phyloP scores from a whole-genome alignment of 1,284 basidiomycete genomes.

The Ustanciosporium gigantosporum region DNA sequence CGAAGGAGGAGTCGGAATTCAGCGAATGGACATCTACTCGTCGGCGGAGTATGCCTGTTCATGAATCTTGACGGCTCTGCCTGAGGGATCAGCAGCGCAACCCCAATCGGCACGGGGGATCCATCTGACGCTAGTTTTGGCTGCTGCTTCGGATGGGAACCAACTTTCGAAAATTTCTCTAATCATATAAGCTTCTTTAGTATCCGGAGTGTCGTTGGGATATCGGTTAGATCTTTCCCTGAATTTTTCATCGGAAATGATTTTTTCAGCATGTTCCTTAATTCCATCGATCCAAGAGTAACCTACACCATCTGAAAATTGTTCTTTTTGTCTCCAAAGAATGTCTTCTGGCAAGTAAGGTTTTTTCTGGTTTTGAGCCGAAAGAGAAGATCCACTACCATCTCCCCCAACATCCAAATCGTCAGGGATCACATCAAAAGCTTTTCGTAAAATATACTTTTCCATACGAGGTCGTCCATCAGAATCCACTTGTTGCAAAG shows the following conservation, averaged over 20 bases:
- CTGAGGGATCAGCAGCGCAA: slow-evolving; percentile 89
- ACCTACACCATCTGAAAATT: slow-evolving; percentile 98
- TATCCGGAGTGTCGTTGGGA: slow-evolving; percentile 82
- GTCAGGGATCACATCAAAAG: slow-evolving; percentile 81
- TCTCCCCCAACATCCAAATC: slow-evolving; percentile 68
- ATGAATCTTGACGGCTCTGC: slow-evolving; percentile 92
- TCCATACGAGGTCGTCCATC: slow-evolving; percentile 60
- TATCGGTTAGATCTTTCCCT: slow-evolving; percentile 76
- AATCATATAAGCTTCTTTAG: slow-evolving; percentile 96
- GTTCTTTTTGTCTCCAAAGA: slow-evolving; percentile 98
- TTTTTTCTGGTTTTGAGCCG: slow-evolving; percentile 11
- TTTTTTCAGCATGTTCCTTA: slow-evolving; percentile 79
- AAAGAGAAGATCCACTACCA: slow-evolving; percentile 17
- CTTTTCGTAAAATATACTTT: slow-evolving; percentile 92
- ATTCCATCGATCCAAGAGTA: slow-evolving; percentile 99
- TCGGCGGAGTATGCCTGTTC: slow-evolving; percentile 75
- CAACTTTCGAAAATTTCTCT: slow-evolving; percentile 85
- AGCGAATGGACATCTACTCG: slow-evolving; percentile 12
- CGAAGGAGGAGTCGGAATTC: no score
- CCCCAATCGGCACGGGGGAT: slow-evolving; percentile 85
- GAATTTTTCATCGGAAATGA: slow-evolving; percentile 82
- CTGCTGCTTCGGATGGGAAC: slow-evolving; percentile 78
- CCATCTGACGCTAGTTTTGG: slow-evolving; percentile 77
- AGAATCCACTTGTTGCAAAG: slow-evolving; percentile 72
- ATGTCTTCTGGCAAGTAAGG: slow-evolving; percentile 92